A percentile compares a stretch with the other conserved stretches of the same genome.
These are phyloP conservation scores for Colletotrichum paranaense DNA, from an alignment of 2,329 filamentous ascomycete species.

Conservation along the genomic window DNA sequence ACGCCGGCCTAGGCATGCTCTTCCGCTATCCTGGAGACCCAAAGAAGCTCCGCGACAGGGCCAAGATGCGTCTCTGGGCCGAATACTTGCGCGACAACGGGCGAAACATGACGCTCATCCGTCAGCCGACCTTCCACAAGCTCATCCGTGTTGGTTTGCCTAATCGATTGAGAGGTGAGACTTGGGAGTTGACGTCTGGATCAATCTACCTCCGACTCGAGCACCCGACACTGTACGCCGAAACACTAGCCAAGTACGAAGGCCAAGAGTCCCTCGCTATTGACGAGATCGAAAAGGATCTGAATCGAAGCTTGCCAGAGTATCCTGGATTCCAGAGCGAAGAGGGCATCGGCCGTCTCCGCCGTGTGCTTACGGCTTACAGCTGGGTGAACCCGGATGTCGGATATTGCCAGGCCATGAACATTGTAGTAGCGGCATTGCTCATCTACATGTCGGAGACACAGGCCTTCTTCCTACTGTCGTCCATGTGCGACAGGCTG, in stretches of 20 bases:
- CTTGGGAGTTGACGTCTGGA: slow-evolving; percentile 95
- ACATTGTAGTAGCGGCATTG: slow-evolving; percentile 97
- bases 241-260: slow-evolving; percentile 85
- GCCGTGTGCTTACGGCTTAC: slow-evolving; percentile 94
- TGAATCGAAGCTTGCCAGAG: slow-evolving; percentile 95
- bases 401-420: slow-evolving; percentile 99
- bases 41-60: slow-evolving; percentile 91
- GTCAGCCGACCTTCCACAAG: slow-evolving; percentile 98
- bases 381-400: slow-evolving; percentile 97
- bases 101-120: slow-evolving; percentile 89
- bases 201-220: slow-evolving; percentile 90
- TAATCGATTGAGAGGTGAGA: slow-evolving; percentile 91
- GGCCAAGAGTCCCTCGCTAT: slow-evolving; percentile 94
- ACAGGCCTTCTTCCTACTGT: slow-evolving; percentile 95
- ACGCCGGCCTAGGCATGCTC: slow-evolving; percentile 90
- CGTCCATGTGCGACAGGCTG: slow-evolving; percentile 89
- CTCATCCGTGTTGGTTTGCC: slow-evolving; percentile 94
- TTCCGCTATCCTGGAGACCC: slow-evolving; percentile 96
- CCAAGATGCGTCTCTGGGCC: slow-evolving; percentile 97
- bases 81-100: slow-evolving; percentile 97
- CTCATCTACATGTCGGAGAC: slow-evolving; percentile 98
- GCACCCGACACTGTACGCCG: slow-evolving; percentile 83
- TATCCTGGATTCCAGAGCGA: slow-evolving; percentile 98
- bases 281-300: slow-evolving; percentile 98
- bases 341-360: slow-evolving; percentile 90